Conservation (phyloP, 805 yeast species). For the Monosporozyma aquatica region DNA sequence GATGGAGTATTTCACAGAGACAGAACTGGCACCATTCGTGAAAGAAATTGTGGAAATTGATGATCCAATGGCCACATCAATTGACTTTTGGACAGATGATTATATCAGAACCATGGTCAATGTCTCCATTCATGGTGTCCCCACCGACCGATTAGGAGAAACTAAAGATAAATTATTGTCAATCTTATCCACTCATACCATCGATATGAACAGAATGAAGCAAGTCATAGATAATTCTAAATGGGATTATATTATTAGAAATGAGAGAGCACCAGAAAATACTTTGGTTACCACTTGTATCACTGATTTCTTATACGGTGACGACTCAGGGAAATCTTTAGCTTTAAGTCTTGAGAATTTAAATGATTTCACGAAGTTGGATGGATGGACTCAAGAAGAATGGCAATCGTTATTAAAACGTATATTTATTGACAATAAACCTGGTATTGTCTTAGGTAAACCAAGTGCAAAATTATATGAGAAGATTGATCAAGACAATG, state of each 20-base stretch:
- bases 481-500: conserved; percentile 41
- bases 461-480: conserved; percentile 57
- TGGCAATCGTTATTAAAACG: conserved; percentile 55
- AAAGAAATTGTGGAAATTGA: conserved; percentile 69
- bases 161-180: conserved; percentile 44
- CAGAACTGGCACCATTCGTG: conserved; percentile 67
- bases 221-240: conserved; percentile 60
- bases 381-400: conserved; percentile 50
- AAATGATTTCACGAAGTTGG: conserved; percentile 44
- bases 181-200: conserved; percentile 45
- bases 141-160: conserved; percentile 49
- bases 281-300: conserved; percentile 59
- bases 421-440: conserved; percentile 50
- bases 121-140: conserved; percentile 59
- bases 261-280: conserved; percentile 53
- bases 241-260: conserved; percentile 48
- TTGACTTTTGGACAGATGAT: conserved; percentile 66
- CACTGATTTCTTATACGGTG: conserved; percentile 73
- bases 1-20: conserved; percentile 64
- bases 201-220: conserved; percentile 58
- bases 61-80: conserved; percentile 69
- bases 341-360: conserved; percentile 45
- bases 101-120: conserved; percentile 53
- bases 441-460: conserved; percentile 57
- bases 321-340: conserved; percentile 49